Percentiles rank a stretch among this genome's conserved stretches.
Conservation (phyloP, 75 land plant species). For the Pinus tabuliformis region DNA sequence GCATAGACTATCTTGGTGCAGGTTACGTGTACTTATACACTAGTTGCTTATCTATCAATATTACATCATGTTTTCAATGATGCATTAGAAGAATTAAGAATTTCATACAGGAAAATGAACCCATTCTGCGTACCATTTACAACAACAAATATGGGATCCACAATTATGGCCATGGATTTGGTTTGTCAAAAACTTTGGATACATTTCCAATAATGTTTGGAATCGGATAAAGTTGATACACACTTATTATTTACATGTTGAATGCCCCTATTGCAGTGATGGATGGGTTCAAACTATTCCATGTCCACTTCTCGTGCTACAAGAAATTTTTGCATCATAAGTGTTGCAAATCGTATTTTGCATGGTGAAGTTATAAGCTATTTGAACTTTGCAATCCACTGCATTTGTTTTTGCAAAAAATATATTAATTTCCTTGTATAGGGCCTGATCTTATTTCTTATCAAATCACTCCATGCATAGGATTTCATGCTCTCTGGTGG, state of each 20-base stretch:
- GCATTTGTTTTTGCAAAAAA: not conserved
- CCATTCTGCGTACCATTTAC: constrained; percentile 50
- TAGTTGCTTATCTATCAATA: not conserved
- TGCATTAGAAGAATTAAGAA: constrained; percentile 39
- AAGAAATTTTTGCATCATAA: constrained; percentile 45
- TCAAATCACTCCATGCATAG: constrained; percentile 14
- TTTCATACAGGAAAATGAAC: constrained; percentile 39
- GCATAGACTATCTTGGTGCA: not conserved
- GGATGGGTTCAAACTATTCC: constrained; percentile 54
- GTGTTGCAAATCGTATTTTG: constrained; percentile 42
- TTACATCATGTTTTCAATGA: constrained; percentile 42
- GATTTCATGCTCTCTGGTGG: constrained; percentile 55
- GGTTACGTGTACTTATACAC: not conserved
- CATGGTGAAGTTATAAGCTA: constrained; percentile 44
- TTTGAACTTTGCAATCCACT: not conserved
- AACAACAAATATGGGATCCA: constrained; percentile 52
- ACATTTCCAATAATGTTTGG: not conserved
- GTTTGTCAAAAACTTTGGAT: constrained; percentile 14
- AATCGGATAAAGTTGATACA: not conserved
- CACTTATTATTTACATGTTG: not conserved
- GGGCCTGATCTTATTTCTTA: not conserved
- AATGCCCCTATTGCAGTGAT: constrained; percentile 24
- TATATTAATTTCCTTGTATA: not conserved
- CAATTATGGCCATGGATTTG: constrained; percentile 51
- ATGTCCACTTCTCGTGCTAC: constrained; percentile 54